A percentile compares a stretch with the other conserved stretches of the same genome.
phyloP scores from a whole-genome alignment of 139 green algal species.

The Limnomonas spitsbergensis region DNA sequence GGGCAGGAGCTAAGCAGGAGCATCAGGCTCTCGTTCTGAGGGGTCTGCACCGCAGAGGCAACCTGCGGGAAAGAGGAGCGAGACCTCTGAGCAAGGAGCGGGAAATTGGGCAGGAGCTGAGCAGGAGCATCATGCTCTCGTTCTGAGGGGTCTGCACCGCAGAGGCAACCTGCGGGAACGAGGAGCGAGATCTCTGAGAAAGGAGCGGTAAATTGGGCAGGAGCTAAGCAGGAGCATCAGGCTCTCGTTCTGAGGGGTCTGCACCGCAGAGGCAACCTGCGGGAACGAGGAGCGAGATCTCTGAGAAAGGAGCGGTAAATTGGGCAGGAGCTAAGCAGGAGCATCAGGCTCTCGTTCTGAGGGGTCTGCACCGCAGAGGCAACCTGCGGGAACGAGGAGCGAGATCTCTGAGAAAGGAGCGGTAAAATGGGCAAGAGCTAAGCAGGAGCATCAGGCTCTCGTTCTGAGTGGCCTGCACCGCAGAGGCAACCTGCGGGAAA shows the following conservation, averaged over 20 bases:
- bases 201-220: too few species aligned
- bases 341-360: slow-evolving; percentile 30
- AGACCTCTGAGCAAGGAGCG: too few species aligned
- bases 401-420: too few species aligned
- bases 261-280: slow-evolving; percentile 22
- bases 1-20: too few species aligned
- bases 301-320: too few species aligned
- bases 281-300: too few species aligned
- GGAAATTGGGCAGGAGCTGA: too few species aligned
- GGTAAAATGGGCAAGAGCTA: too few species aligned
- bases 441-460: slow-evolving; percentile 31
- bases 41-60: slow-evolving; percentile 25
- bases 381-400: slow-evolving; percentile 3
- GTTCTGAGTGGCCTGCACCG: slow-evolving; percentile 30
- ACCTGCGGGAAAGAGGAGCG: slow-evolving; percentile 11
- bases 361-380: slow-evolving; percentile 27
- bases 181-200: too few species aligned
- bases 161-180: slow-evolving; percentile 5
- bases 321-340: too few species aligned
- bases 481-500: slow-evolving; percentile 9
- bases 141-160: slow-evolving; percentile 36
- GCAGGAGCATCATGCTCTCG: slow-evolving; percentile 32
- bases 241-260: slow-evolving; percentile 26
- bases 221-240: too few species aligned
- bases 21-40: slow-evolving; percentile 32